Evolutionary conservation across 352 stramenopile species (phyloP).

Genomic region (Aphanomyces euteiches): DNA sequence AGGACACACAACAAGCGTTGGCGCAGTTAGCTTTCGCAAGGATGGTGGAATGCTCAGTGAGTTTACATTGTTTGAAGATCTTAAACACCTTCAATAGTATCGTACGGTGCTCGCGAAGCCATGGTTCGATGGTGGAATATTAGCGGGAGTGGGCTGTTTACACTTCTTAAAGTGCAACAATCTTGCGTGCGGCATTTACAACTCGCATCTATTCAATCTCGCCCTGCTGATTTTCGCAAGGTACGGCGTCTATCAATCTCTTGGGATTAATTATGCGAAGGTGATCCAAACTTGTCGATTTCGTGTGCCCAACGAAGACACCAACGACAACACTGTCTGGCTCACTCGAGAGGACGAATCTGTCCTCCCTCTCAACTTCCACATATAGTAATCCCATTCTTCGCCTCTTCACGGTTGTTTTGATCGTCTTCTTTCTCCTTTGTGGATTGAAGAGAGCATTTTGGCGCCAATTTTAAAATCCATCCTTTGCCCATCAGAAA

Average conservation of each 20-base stretch:
- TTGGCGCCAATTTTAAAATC: too few species aligned
- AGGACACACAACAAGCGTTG: slow-evolving; percentile 67
- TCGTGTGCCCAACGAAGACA: slow-evolving; percentile 22
- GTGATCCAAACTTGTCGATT: slow-evolving; percentile 84
- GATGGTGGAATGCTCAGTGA: slow-evolving; percentile 64
- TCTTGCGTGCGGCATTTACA: slow-evolving; percentile 84
- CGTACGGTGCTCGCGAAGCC: slow-evolving; percentile 70
- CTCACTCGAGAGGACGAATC: slow-evolving; percentile 30
- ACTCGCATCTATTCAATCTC: slow-evolving; percentile 48
- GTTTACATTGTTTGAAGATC: too few species aligned
- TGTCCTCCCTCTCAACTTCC: slow-evolving; percentile 26
- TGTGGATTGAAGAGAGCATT: too few species aligned
- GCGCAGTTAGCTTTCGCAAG: slow-evolving; percentile 59
- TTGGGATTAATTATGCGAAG: slow-evolving; percentile 35
- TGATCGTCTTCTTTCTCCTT: too few species aligned
- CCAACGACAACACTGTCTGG: slow-evolving; percentile 19
- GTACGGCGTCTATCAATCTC: slow-evolving; percentile 38
- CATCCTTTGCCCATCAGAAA: too few species aligned
- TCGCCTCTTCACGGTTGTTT: too few species aligned
- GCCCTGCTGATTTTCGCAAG: slow-evolving; percentile 35
- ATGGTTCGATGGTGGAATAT: slow-evolving; percentile 86
- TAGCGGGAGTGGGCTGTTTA: slow-evolving; percentile 67
- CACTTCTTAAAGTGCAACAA: slow-evolving; percentile 86
- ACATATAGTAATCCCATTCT: slow-evolving; percentile 12
- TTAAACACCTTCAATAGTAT: slow-evolving; percentile 37